Conservation (phyloP, 2,329 filamentous ascomycete species). For the Ophiostoma piceae region DNA sequence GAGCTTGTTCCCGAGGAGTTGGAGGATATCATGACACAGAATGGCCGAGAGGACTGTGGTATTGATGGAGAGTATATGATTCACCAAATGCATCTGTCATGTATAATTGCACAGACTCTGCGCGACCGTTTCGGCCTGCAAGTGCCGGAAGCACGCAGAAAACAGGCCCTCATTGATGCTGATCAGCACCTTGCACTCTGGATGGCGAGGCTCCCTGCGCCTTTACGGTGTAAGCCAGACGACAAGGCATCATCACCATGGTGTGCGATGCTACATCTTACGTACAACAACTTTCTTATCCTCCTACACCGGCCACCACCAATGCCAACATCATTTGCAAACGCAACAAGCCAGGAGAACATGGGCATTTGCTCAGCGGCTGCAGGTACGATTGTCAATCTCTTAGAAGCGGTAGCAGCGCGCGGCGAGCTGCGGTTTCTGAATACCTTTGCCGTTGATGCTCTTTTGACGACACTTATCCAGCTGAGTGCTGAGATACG, state of each 20-base stretch:
- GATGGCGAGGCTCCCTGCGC: slow-evolving; percentile 22
- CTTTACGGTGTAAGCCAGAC: slow-evolving; percentile 10
- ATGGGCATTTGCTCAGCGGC: slow-evolving; percentile 22
- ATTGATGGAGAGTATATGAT: slow-evolving; percentile 14
- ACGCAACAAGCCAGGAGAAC: slow-evolving; percentile 20
- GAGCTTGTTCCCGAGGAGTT: slow-evolving; percentile 14
- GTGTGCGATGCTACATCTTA: slow-evolving; percentile 23
- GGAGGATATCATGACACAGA: not conserved
- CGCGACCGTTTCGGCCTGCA: slow-evolving; percentile 22
- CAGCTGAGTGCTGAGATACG: slow-evolving; percentile 29
- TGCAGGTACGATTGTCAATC: slow-evolving; percentile 9
- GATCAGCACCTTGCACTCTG: slow-evolving; percentile 23
- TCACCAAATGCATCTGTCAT: slow-evolving; percentile 19
- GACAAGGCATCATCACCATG: slow-evolving; percentile 16
- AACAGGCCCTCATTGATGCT: slow-evolving; percentile 16
- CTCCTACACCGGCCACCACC: slow-evolving; percentile 23
- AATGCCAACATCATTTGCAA: not conserved
- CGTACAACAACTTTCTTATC: slow-evolving; percentile 25
- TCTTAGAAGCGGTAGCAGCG: slow-evolving; percentile 7
- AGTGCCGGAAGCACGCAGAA: slow-evolving; percentile 17
- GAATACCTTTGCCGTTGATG: slow-evolving; percentile 23
- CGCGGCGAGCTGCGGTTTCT: slow-evolving; percentile 16
- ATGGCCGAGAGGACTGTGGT: slow-evolving; percentile 15
- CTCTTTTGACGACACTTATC: slow-evolving; percentile 23
- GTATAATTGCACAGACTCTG: slow-evolving; percentile 19